phyloP scores from a whole-genome alignment of 371 early-diverging fungal species.

The Circinella umbellata region DNA sequence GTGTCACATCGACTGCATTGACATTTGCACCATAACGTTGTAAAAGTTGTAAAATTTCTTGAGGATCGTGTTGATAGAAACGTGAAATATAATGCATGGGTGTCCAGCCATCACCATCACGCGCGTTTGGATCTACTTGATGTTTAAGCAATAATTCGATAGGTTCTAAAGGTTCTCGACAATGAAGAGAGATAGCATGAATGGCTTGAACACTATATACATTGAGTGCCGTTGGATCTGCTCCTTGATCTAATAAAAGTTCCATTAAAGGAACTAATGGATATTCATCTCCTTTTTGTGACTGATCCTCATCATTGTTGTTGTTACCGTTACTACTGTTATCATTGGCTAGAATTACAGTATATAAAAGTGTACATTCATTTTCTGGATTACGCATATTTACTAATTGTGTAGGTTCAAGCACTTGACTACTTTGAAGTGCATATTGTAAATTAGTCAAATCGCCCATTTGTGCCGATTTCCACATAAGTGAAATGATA shows the following conservation, averaged over 20 bases:
- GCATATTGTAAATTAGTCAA: constrained; percentile 27
- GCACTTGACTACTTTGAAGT: constrained; percentile 12
- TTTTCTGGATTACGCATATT: constrained; percentile 47
- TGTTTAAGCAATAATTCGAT: constrained; percentile 24
- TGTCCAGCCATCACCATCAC: constrained; percentile 73
- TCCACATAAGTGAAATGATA: constrained; percentile 26
- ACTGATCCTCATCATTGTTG: neutral
- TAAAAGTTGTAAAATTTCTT: constrained; percentile 36
- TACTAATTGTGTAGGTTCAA: constrained; percentile 17
- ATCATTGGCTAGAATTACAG: constrained; percentile 31
- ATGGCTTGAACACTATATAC: constrained; percentile 34
- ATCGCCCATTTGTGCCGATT: constrained; percentile 39
- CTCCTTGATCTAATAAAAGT: constrained; percentile 45
- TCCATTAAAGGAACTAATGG: constrained; percentile 30
- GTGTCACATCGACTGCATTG: constrained; percentile 29
- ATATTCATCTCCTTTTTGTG: constrained; percentile 9
- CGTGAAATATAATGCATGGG: constrained; percentile 70
- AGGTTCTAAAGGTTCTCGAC: constrained; percentile 40
- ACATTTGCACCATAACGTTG: constrained; percentile 49
- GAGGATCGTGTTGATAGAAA: constrained; percentile 40
- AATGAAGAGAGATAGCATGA: constrained; percentile 34
- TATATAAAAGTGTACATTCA: constrained; percentile 44
- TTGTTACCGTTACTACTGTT: too few relatives aligned
- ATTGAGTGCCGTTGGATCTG: constrained; percentile 41
- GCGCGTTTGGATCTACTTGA: constrained; percentile 50